These are phyloP conservation scores for Solanum sejunctum DNA, from an alignment of 257 asterid species.

Conservation along the genomic window DNA sequence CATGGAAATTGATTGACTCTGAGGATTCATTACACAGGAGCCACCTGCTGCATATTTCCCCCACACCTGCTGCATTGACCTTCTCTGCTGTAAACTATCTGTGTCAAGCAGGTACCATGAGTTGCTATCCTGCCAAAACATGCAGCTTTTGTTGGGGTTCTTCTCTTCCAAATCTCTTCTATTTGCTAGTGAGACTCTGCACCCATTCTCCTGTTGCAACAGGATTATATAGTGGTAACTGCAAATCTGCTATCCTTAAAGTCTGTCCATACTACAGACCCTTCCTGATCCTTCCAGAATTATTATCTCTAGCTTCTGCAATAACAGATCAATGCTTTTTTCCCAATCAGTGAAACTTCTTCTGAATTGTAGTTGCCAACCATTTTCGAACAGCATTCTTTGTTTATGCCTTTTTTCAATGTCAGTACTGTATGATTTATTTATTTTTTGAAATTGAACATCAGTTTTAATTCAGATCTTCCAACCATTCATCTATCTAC, in stretches of 20 bases:
- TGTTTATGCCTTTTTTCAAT: not conserved
- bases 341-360: not conserved
- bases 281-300: not conserved
- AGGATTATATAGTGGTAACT: not conserved
- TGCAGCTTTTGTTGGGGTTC: not conserved
- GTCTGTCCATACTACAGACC: not conserved
- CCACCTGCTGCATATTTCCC: not conserved
- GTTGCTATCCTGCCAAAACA: not conserved
- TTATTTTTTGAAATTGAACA: not conserved
- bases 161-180: not conserved
- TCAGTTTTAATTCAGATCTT: not conserved
- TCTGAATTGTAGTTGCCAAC: not conserved
- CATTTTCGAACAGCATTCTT: not conserved
- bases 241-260: not conserved
- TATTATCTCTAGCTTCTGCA: not conserved
- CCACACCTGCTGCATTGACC: not conserved
- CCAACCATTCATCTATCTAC: not conserved
- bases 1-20: not conserved
- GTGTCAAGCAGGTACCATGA: not conserved
- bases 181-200: not conserved
- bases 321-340: not conserved
- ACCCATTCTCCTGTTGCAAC: not conserved
- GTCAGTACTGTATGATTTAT: too few species aligned
- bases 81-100: not conserved
- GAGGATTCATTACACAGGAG: not conserved